Percentiles rank a stretch among this genome's conserved stretches.
These are phyloP conservation scores for Ambrosia artemisiifolia DNA, from an alignment of 129 eudicot genomes.

Conservation along the genomic window DNA sequence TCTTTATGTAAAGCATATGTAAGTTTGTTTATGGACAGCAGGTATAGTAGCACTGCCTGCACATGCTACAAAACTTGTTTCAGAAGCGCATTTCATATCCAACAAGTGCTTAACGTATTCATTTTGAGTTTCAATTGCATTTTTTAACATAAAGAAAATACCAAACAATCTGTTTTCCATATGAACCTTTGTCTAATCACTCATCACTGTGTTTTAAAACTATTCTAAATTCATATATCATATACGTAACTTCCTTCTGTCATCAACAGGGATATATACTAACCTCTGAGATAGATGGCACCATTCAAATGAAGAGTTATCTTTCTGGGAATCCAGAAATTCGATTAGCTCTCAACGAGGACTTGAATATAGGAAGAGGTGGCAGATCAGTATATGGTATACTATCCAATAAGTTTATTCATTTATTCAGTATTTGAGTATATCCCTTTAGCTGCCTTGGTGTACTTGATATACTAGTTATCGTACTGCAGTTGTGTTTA, in stretches of 20 bases:
- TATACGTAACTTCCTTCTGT: background rate
- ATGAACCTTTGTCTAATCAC: background rate
- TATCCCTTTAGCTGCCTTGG: background rate
- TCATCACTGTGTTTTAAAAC: background rate
- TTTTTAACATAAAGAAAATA: constrained; percentile 6
- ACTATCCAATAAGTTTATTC: constrained; percentile 6
- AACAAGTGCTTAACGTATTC: constrained; percentile 1
- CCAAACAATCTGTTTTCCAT: background rate
- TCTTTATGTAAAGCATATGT: background rate
- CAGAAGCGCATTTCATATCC: background rate
- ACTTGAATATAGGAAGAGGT: constrained; percentile 77
- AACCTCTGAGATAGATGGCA: constrained; percentile 96
- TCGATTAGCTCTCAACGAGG: constrained; percentile 86
- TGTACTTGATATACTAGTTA: constrained; percentile 4
- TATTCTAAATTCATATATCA: background rate
- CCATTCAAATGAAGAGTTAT: constrained; percentile 98
- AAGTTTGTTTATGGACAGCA: background rate
- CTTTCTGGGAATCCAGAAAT: constrained; percentile 98
- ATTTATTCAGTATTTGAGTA: constrained; percentile 4
- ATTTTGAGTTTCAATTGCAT: background rate
- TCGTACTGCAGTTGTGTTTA: background rate
- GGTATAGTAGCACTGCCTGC: background rate
- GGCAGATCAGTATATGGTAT: constrained; percentile 79
- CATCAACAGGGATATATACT: constrained; percentile 81
- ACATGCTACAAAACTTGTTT: background rate